phyloP scores from a whole-genome alignment of 2,329 filamentous ascomycete species.

The Cladosporium sp. region DNA sequence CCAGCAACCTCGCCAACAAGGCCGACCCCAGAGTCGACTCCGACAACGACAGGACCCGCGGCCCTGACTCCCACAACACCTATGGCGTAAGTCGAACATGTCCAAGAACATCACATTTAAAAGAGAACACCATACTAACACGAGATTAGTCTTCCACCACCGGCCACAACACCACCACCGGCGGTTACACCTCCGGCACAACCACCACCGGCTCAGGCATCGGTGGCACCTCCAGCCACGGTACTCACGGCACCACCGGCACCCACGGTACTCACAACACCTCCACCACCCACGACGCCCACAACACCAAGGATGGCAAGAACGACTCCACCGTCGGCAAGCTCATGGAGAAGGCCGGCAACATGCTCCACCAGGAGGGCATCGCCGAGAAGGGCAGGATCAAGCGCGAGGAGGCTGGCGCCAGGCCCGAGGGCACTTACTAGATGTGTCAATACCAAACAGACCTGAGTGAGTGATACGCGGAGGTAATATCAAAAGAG shows the following conservation, averaged over 20 bases:
- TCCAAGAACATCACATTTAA: too few species aligned
- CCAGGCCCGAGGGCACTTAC: slow-evolving; percentile 10
- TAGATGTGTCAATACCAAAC: not conserved
- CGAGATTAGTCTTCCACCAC: not conserved
- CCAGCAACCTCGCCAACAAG: slow-evolving; percentile 15
- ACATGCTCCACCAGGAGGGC: slow-evolving; percentile 51
- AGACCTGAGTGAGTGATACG: not conserved
- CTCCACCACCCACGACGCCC: slow-evolving; percentile 10
- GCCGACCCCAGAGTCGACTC: slow-evolving; percentile 11
- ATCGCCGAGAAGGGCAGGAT: slow-evolving; percentile 53
- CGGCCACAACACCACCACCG: slow-evolving; percentile 37
- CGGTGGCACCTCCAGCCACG: not conserved
- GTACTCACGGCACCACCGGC: not conserved
- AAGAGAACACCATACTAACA: not conserved
- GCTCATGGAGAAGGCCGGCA: slow-evolving; percentile 61
- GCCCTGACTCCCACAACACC: slow-evolving; percentile 25
- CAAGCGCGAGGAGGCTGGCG: slow-evolving; percentile 49
- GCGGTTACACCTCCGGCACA: too few species aligned
- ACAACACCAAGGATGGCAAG: slow-evolving; percentile 20
- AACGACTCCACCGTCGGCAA: slow-evolving; percentile 57
- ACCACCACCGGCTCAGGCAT: not conserved
- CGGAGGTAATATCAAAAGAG: not conserved
- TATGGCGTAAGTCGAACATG: slow-evolving; percentile 21
- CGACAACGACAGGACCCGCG: slow-evolving; percentile 16
- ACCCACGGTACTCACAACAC: slow-evolving; percentile 6